Conservation (phyloP, 2,329 filamentous ascomycete species). For the Botryotinia convoluta region DNA sequence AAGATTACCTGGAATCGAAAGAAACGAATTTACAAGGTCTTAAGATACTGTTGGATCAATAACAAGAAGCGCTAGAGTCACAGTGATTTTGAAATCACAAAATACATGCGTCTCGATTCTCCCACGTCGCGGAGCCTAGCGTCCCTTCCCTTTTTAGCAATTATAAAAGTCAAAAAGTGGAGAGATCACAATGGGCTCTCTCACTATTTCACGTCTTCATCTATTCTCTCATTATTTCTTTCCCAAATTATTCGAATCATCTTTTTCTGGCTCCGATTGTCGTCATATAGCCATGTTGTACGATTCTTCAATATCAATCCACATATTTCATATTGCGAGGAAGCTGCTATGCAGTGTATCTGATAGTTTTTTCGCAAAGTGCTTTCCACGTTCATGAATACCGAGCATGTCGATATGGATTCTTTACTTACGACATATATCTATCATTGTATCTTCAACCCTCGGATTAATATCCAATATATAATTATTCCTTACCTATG, state of each 20-base stretch:
- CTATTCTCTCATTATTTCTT: neutral
- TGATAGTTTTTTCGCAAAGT: neutral
- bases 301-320: neutral
- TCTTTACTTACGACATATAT: neutral
- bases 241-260: neutral
- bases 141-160: neutral
- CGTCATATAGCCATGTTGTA: neutral
- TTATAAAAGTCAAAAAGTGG: neutral
- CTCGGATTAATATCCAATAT: neutral
- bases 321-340: neutral
- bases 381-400: neutral
- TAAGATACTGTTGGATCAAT: neutral
- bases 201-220: neutral
- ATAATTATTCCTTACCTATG: neutral
- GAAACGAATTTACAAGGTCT: neutral
- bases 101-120: neutral
- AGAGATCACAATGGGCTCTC: neutral
- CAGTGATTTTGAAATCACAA: neutral
- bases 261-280: neutral
- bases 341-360: neutral
- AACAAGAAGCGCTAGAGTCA: neutral
- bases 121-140: fast-evolving
- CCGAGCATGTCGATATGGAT: fast-evolving
- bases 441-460: neutral
- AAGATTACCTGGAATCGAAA: neutral